Conservation (phyloP, 768 basidiomycete species). For the Royoungia palumana region DNA sequence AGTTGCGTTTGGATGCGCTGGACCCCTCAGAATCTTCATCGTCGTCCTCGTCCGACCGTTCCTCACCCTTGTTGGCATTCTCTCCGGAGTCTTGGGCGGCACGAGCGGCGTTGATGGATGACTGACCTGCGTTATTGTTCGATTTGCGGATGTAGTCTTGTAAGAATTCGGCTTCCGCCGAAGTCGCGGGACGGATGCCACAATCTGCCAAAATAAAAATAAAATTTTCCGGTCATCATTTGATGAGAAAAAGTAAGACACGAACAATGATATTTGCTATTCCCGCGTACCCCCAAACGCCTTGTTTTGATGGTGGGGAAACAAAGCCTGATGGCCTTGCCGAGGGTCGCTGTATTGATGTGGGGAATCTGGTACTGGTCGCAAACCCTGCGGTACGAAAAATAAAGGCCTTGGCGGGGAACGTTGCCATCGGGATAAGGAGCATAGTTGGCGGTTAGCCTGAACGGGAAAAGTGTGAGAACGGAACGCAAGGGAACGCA, state of each 20-base stretch:
- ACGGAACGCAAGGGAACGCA: constrained; percentile 17
- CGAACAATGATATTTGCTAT: constrained; percentile 95
- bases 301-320: constrained; percentile 95
- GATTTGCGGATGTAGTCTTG: constrained; percentile 91
- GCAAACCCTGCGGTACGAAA: constrained; percentile 87
- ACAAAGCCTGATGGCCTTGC: constrained; percentile 90
- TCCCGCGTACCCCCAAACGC: constrained; percentile 86
- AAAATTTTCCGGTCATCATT: constrained; percentile 28
- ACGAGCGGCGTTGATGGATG: constrained; percentile 71
- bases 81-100: constrained; percentile 70
- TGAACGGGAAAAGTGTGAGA: constrained; percentile 34
- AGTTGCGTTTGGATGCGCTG: constrained; percentile 74
- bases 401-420: constrained; percentile 90
- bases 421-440: constrained; percentile 92
- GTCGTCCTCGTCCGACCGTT: constrained; percentile 78
- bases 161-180: constrained; percentile 87
- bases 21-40: constrained; percentile 82
- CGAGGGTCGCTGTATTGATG: constrained; percentile 93
- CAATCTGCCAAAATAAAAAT: constrained; percentile 57
- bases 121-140: constrained; percentile 79
- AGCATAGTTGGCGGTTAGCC: constrained; percentile 87
- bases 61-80: constrained; percentile 55
- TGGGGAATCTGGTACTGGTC: constrained; percentile 92
- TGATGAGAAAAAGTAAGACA: constrained; percentile 35
- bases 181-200: constrained; percentile 88